Conservation (phyloP, 305 asterid genomes). For the Andrographis paniculata region DNA sequence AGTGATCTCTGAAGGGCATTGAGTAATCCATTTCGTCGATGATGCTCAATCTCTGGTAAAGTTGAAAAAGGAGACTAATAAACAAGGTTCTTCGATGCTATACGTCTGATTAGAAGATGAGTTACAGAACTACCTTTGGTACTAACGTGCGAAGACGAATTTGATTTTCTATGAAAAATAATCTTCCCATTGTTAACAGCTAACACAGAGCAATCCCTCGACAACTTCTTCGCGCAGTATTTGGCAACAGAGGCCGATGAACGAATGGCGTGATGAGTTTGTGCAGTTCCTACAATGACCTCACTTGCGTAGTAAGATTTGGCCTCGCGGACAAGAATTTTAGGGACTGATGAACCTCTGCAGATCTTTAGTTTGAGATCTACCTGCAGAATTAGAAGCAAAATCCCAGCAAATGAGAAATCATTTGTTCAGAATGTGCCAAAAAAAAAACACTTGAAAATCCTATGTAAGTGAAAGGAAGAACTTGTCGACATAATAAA, state of each 20-base stretch:
- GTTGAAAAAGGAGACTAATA: constrained; percentile 13
- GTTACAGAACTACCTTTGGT: constrained; percentile 37
- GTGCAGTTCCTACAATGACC: constrained; percentile 70
- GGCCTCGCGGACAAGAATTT: constrained; percentile 80
- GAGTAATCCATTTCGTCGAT: constrained; percentile 44
- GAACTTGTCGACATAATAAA: too few species aligned
- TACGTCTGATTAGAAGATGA: too few species aligned
- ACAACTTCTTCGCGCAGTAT: constrained; percentile 72
- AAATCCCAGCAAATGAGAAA: neutral
- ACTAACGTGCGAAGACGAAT: constrained; percentile 27
- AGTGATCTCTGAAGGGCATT: constrained; percentile 66
- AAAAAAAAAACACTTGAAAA: too few species aligned
- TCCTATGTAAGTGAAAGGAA: too few species aligned
- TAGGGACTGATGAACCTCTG: constrained; percentile 69
- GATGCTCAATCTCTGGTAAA: constrained; percentile 52
- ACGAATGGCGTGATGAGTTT: constrained; percentile 49
- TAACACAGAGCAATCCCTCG: constrained; percentile 54
- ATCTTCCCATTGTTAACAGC: constrained; percentile 83
- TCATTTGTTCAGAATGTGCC: neutral
- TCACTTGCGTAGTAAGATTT: constrained; percentile 57
- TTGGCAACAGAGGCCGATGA: constrained; percentile 82
- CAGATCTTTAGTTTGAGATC: constrained; percentile 94
- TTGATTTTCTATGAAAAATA: constrained; percentile 54
- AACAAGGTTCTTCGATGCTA: neutral
- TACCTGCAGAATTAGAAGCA: constrained; percentile 39